Evolutionary conservation across 352 stramenopile genomes (phyloP).

Genomic region (Pythium monospermum): DNA sequence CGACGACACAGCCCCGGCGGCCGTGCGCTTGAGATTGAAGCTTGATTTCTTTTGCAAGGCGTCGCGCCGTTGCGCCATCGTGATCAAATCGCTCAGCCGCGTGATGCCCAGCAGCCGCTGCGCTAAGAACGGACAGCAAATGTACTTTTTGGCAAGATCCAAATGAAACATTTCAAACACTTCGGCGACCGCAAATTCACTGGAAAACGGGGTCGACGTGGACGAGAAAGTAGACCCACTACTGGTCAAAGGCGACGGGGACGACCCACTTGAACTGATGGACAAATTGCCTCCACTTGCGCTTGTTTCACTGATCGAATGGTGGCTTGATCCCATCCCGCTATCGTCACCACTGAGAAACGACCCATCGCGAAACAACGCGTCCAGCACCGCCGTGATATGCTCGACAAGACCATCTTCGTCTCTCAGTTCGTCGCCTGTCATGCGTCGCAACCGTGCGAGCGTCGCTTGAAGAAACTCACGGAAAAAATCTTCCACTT

Average conservation of each 20-base stretch:
- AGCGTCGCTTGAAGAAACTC: slow-evolving; percentile 75
- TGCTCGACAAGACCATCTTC: slow-evolving; percentile 76
- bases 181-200: slow-evolving; percentile 47
- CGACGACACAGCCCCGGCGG: slow-evolving; percentile 22
- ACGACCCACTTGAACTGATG: background rate
- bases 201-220: slow-evolving; percentile 13
- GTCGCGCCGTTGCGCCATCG: slow-evolving; percentile 68
- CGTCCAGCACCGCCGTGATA: slow-evolving; percentile 59
- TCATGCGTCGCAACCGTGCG: slow-evolving; percentile 60
- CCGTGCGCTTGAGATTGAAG: slow-evolving; percentile 34
- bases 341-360: slow-evolving; percentile 31
- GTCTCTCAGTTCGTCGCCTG: slow-evolving; percentile 68
- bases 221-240: slow-evolving; percentile 8
- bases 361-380: slow-evolving; percentile 61
- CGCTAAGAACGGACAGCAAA: slow-evolving; percentile 78
- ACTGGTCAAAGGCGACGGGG: too few relatives aligned
- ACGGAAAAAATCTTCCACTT: slow-evolving; percentile 75
- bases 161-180: slow-evolving; percentile 80
- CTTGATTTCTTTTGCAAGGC: slow-evolving; percentile 57
- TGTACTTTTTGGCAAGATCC: slow-evolving; percentile 81
- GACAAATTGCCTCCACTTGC: too few relatives aligned
- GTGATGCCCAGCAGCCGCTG: slow-evolving; percentile 69
- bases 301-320: too few relatives aligned
- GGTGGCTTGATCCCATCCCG: slow-evolving; percentile 6
- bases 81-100: slow-evolving; percentile 70